Percentiles rank a stretch among this genome's conserved stretches.
These are phyloP conservation scores for Neurospora sp. DNA, from an alignment of 495 filamentous ascomycete genomes.

Conservation along the genomic window DNA sequence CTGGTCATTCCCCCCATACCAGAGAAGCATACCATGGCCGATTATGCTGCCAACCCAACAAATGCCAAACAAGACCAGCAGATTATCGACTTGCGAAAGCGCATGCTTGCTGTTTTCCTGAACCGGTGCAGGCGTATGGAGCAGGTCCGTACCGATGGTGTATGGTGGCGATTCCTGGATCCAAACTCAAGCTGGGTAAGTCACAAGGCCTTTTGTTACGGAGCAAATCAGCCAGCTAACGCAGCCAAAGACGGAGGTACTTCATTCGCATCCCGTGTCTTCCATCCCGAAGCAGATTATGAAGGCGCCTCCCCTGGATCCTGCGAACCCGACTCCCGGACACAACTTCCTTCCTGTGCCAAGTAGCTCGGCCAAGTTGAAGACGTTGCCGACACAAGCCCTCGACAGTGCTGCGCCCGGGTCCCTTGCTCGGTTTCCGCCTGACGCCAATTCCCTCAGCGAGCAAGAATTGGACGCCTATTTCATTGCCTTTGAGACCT, in stretches of 20 bases:
- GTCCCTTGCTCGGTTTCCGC: constrained; percentile 71
- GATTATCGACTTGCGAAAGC: constrained; percentile 91
- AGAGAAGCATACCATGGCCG: constrained; percentile 96
- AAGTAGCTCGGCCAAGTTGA: constrained; percentile 74
- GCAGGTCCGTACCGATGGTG: constrained; percentile 84
- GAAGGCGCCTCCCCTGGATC: constrained; percentile 85
- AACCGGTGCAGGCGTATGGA: constrained; percentile 91
- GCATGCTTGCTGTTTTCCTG: constrained; percentile 90
- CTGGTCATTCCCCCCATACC: constrained; percentile 93
- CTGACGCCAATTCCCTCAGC: constrained; percentile 59
- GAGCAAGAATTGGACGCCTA: constrained; percentile 93
- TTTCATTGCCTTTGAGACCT: constrained; percentile 81
- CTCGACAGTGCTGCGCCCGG: constrained; percentile 45
- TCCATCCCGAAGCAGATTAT: constrained; percentile 89
- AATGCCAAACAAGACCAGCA: constrained; percentile 94
- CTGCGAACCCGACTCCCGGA: constrained; percentile 80
- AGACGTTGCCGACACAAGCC: constrained; percentile 36
- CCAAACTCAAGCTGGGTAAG: constrained; percentile 97
- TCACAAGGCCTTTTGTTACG: neutral
- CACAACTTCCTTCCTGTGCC: constrained; percentile 85
- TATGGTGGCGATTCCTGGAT: constrained; percentile 95
- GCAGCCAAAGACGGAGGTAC: constrained; percentile 66
- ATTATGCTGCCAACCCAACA: constrained; percentile 95
- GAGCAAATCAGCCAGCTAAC: constrained; percentile 19
- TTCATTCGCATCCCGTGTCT: constrained; percentile 78